Evolutionary conservation across 768 basidiomycete genomes (phyloP).

Genomic region (Mycena metata): DNA sequence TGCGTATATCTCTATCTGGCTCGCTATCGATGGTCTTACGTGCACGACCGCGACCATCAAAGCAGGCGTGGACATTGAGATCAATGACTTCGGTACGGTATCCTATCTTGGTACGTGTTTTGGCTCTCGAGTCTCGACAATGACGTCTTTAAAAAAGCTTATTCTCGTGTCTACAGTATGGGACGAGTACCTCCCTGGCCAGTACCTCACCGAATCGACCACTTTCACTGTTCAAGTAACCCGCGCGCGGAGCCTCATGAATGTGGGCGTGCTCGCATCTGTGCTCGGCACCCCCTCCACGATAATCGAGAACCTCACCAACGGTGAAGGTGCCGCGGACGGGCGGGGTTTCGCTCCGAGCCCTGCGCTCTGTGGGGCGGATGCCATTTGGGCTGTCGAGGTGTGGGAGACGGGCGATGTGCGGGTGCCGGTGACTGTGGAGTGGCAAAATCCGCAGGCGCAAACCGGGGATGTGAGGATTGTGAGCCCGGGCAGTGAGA

Average conservation of each 20-base stretch:
- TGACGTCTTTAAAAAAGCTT: not conserved
- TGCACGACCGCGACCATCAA: conserved; percentile 8
- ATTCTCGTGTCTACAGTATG: conserved; percentile 5
- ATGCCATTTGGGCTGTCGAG: conserved; percentile 19
- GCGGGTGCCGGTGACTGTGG: conserved; percentile 14
- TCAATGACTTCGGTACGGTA: not conserved
- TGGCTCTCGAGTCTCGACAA: not conserved
- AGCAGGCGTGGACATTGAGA: conserved; percentile 11
- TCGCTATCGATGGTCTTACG: conserved; percentile 12
- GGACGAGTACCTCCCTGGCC: conserved; percentile 7
- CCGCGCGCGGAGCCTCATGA: no score
- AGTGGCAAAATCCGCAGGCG: no score
- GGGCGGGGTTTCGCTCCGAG: not conserved
- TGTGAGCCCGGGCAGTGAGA: conserved; percentile 14
- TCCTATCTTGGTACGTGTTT: conserved; percentile 4
- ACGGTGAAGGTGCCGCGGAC: no score
- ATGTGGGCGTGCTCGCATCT: no score
- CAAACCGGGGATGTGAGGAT: not conserved
- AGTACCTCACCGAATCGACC: not conserved
- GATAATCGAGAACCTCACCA: not conserved
- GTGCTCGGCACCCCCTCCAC: not conserved
- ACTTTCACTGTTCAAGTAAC: no score
- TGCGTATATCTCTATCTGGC: conserved; percentile 21
- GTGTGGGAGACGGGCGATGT: conserved; percentile 15
- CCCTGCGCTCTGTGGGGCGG: conserved; percentile 5